phyloP scores from a whole-genome alignment of 768 basidiomycete genomes.

The Hysterangium stoloniferum region DNA sequence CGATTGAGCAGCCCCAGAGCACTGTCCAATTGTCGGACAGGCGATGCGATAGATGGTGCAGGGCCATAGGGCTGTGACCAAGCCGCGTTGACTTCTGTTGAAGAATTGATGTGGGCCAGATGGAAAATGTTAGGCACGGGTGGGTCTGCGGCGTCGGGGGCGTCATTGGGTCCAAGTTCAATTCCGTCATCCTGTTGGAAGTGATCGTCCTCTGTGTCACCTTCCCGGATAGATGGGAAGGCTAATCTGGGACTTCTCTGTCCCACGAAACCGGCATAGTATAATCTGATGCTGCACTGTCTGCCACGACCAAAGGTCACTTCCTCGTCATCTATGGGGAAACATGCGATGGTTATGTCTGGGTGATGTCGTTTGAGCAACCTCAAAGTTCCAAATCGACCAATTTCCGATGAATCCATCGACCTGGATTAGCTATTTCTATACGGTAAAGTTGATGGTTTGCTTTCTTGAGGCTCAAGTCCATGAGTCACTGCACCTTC shows the following conservation, averaged over 20 bases:
- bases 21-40: constrained; percentile 30
- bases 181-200: background rate
- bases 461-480: too few relatives aligned
- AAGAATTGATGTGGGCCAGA: background rate
- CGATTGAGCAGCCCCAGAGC: constrained; percentile 38
- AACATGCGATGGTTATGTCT: constrained; percentile 47
- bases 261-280: too few relatives aligned
- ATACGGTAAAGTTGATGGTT: too few relatives aligned
- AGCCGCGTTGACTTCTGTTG: background rate
- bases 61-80: background rate
- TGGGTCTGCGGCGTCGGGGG: background rate
- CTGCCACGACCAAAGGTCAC: constrained; percentile 65
- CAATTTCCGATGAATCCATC: constrained; percentile 44
- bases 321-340: constrained; percentile 61
- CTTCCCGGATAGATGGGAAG: too few relatives aligned
- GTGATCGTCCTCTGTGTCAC: too few relatives aligned
- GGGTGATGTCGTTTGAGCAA: constrained; percentile 48
- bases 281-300: constrained; percentile 57
- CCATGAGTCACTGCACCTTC: too few relatives aligned
- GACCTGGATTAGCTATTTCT: too few relatives aligned
- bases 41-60: constrained; percentile 15
- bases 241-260: too few relatives aligned
- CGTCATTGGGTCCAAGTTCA: constrained; percentile 6
- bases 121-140: background rate
- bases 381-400: constrained; percentile 57